These are phyloP conservation scores for Phlegmacium glaucopus DNA, from an alignment of 768 basidiomycete species.

Conservation along the genomic window DNA sequence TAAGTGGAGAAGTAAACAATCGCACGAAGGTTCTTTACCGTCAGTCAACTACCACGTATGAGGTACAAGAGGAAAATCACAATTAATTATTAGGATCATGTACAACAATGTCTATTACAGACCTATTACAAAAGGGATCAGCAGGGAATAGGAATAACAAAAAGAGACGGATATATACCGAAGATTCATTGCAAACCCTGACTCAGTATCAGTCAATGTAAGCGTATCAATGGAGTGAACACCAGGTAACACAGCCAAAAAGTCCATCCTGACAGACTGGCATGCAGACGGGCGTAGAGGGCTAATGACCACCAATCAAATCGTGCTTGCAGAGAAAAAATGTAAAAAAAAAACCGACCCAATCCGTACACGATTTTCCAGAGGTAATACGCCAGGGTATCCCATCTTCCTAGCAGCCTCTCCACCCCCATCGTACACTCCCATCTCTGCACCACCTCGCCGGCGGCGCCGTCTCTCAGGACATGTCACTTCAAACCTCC, in stretches of 20 bases:
- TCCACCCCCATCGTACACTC: conserved; percentile 24
- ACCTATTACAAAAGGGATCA: conserved; percentile 35
- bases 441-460: conserved; percentile 31
- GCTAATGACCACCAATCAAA: conserved; percentile 31
- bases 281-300: conserved; percentile 79
- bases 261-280: conserved; percentile 84
- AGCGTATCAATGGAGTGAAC: conserved; percentile 74
- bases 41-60: too few relatives aligned
- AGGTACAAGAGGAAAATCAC: too few relatives aligned
- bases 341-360: conserved; percentile 54
- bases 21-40: too few relatives aligned
- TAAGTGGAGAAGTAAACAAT: background rate
- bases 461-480: conserved; percentile 51
- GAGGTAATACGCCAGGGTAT: conserved; percentile 63
- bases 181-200: conserved; percentile 68
- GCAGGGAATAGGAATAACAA: background rate
- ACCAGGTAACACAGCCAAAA: conserved; percentile 76
- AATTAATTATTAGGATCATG: conserved; percentile 45
- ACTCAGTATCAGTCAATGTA: conserved; percentile 72
- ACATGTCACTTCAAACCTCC: conserved; percentile 74
- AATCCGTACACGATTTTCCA: conserved; percentile 76
- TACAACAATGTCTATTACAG: conserved; percentile 73
- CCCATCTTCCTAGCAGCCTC: conserved; percentile 34
- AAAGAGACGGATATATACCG: conserved; percentile 42
- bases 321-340: background rate